Percentiles rank a stretch among this genome's conserved stretches.
Evolutionary conservation across 1,139 yeast species (phyloP).

Genomic region (Ogataea hybrid): DNA sequence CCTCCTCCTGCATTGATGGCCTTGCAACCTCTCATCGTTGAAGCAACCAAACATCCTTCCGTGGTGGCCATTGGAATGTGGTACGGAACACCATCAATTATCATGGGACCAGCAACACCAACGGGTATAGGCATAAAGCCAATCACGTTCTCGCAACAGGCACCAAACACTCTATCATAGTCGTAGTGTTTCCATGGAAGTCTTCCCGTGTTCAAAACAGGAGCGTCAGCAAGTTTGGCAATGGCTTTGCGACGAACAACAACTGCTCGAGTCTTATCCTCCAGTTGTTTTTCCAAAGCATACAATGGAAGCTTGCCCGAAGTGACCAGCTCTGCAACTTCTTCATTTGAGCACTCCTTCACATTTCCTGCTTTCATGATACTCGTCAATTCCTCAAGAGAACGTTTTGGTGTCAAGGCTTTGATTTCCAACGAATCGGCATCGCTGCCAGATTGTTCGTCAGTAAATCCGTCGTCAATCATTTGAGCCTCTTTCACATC

Average conservation of each 20-base stretch:
- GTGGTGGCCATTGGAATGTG: conserved; percentile 99
- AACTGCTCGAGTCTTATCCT: conserved; percentile 88
- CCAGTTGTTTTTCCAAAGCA: conserved; percentile 89
- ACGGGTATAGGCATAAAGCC: conserved; percentile 96
- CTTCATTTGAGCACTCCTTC: conserved; percentile 64
- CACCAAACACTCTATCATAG: conserved; percentile 95
- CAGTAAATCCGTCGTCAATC: conserved; percentile 26
- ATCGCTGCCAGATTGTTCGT: conserved; percentile 22
- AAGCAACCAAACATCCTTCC: conserved; percentile 97
- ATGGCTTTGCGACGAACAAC: conserved; percentile 88
- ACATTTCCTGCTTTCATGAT: conserved; percentile 72
- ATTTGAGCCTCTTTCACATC: conserved; percentile 33
- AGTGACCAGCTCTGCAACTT: conserved; percentile 67
- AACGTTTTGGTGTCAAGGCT: conserved; percentile 22
- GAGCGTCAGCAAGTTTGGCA: conserved; percentile 78
- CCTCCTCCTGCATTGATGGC: conserved; percentile 99
- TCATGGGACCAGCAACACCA: conserved; percentile 96
- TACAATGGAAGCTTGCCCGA: conserved; percentile 84
- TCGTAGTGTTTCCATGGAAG: conserved; percentile 85
- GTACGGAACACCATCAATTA: conserved; percentile 81
- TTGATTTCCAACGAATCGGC: conserved; percentile 15
- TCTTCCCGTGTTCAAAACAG: conserved; percentile 66
- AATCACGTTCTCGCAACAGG: conserved; percentile 97
- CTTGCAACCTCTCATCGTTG: conserved; percentile 98
- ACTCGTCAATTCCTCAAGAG: conserved; percentile 63